phyloP scores from a whole-genome alignment of 805 yeast species.

The Candida boleticola region DNA sequence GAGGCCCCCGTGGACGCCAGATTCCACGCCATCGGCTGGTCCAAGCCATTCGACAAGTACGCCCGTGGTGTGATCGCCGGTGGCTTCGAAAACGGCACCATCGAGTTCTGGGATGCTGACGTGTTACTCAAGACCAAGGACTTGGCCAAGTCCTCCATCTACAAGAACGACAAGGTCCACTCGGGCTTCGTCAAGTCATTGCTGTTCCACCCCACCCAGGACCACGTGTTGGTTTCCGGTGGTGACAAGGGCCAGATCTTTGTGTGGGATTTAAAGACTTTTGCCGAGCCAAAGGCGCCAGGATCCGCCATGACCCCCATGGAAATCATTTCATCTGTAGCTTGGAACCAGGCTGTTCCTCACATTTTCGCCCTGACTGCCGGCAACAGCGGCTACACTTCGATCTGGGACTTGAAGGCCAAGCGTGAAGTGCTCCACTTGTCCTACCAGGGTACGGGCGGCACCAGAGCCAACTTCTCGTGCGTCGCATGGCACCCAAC shows the following conservation, averaged over 20 bases:
- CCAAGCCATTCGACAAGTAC: conserved; percentile 49
- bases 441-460: conserved; percentile 53
- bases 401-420: conserved; percentile 91
- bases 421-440: conserved; percentile 87
- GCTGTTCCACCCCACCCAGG: conserved; percentile 73
- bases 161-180: conserved; percentile 53
- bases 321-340: conserved; percentile 75
- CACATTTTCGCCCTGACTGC: conserved; percentile 86
- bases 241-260: conserved; percentile 86
- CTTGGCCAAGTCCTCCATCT: conserved; percentile 43
- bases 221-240: conserved; percentile 76
- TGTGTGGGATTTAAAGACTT: conserved; percentile 81
- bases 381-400: conserved; percentile 79
- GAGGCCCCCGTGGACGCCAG: conserved; percentile 33
- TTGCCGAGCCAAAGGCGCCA: conserved; percentile 60
- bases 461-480: conserved; percentile 64
- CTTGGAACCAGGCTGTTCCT: conserved; percentile 84
- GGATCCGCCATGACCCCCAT: conserved; percentile 76
- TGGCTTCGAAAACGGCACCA: conserved; percentile 79
- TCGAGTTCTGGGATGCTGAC: conserved; percentile 76
- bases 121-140: conserved; percentile 43
- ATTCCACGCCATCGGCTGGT: conserved; percentile 86
- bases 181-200: conserved; percentile 68
- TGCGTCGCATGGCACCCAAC: conserved; percentile 94
- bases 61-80: conserved; percentile 70